Evolutionary conservation across 768 basidiomycete genomes (phyloP).

Genomic region (Pisolithus sp.): DNA sequence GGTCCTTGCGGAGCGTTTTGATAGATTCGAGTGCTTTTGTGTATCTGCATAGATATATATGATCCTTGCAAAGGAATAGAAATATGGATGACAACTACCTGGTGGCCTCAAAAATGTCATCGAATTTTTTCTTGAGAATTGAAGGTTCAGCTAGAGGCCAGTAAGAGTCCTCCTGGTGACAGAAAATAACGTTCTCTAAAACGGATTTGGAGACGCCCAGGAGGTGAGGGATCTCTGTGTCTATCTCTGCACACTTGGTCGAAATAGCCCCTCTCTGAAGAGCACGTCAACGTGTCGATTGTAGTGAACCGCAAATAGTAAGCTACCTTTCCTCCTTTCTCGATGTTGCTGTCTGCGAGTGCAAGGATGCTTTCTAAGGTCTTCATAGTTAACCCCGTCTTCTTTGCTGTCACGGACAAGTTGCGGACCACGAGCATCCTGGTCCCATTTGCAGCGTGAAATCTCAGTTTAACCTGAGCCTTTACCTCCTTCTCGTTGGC

Average conservation of each 20-base stretch:
- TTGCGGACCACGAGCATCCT: slow-evolving; percentile 89
- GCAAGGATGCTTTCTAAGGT: slow-evolving; percentile 89
- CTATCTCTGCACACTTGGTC: slow-evolving; percentile 97
- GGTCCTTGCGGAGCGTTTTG: slow-evolving; percentile 85
- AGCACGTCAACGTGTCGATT: background rate
- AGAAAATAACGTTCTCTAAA: slow-evolving; percentile 98
- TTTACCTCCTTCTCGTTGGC: slow-evolving; percentile 99
- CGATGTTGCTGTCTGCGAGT: slow-evolving; percentile 56
- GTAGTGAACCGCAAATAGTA: background rate
- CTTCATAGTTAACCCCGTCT: slow-evolving; percentile 93
- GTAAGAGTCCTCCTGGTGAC: slow-evolving; percentile 98
- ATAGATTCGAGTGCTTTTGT: slow-evolving; percentile 95
- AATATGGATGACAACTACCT: slow-evolving; percentile 41
- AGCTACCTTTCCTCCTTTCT: slow-evolving; percentile 73
- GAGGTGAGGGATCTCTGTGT: slow-evolving; percentile 85
- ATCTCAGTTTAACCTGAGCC: slow-evolving; percentile 94
- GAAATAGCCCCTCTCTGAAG: slow-evolving; percentile 81
- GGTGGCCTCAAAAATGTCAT: slow-evolving; percentile 98
- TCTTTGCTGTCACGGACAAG: slow-evolving; percentile 89
- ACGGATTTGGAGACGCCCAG: slow-evolving; percentile 98
- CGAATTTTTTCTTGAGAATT: slow-evolving; percentile 95
- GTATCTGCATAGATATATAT: slow-evolving; percentile 49
- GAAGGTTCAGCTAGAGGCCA: slow-evolving; percentile 95
- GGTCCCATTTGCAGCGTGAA: slow-evolving; percentile 81
- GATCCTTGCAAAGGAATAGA: background rate